Base-by-base conservation (phyloP, 75 land plant genomes). In the Selaginella tamariscina region DNA sequence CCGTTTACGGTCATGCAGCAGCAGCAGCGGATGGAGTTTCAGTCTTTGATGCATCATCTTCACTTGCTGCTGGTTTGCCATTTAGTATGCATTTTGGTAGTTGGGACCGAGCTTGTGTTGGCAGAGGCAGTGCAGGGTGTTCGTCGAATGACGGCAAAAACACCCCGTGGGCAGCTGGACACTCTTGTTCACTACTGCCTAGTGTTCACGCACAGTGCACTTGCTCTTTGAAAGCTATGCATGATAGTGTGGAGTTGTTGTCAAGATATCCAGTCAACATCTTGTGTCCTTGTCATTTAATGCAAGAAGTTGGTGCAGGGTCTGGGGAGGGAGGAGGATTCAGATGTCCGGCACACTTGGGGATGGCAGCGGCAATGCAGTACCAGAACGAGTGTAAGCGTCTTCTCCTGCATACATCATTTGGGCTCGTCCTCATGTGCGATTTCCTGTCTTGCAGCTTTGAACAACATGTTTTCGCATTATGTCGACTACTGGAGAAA, bases 401-500 rank as follows among this genome's bases (percentile, higher is more conserved):
- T 68, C 27, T 24, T 55, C 65, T 24, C 29, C 1, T 2, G 33
- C 2, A 32, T 49, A 66, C 15, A 21, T 18, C 0, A 0, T 1
- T 8, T 20, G 18, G 65, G 11, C 21, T 8, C 29, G 15, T 0
- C 1, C 2, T 68, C 20, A 8, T 2, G n/a, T 22, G 65, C 18
- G 67, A 24, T 23, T 24, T 24, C 0, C 5, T 54, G 69, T 22
- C n/a, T 30, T 66, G 63, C 87, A 91, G 97, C 84, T 9, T 33
- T 92, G 32, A 72, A 60, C 33, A 82, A 85, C 1, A 81, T 92
- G 66, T 89, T 89, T 70, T 70, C 73, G 11, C 97, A 92, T 70
- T 92, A 89, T 65, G 68, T 82, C 82, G 89, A 89, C 28, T 86
- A 86, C 0, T 92, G 95, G 95, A 84, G 49, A 39, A 39, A 15